Base-by-base conservation (phyloP, 1,284 basidiomycete species). In the Somion occarium region DNA sequence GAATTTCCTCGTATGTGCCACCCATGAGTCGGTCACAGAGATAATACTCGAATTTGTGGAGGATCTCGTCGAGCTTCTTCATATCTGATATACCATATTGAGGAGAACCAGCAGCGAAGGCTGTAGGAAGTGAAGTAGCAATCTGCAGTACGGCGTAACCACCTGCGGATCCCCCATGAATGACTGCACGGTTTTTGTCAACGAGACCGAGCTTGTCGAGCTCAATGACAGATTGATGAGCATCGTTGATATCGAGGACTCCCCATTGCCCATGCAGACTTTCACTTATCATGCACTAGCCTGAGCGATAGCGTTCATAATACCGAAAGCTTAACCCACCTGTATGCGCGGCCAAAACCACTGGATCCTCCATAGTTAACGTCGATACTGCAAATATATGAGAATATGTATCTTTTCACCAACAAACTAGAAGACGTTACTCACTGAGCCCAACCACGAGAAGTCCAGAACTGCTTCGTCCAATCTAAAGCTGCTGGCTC, bases 341-440 rank as follows among this genome's bases (percentile, higher is more conserved):
- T 71, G 55, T 82, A 87, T 44, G 67, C 65, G 3, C 82, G 73
- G 0, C 85, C 85, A 56, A 82, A 85, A 0, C 83, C 83, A 5
- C 79, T 80, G 3, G 80, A 84, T 1, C 87, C 87, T 3, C 84
- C 76, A 57, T 86, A 88, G 60, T 88, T 83, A 11, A 89, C 82
- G 51, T 80, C 78, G 2, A 38, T 25, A 48, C 42, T 51, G 34
- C 7, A 22, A 41, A 18, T 19, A 18, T 41, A 15, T 22, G 9
- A 41, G 13, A 41, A 22, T 18, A 7, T 39, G 38, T 38, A 20
- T 34, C 7, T 34, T 34, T 7, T 26, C 20, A 22, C 9, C 39
- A 19, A 13, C 18, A 49, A 9, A 20, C n/a, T n/a, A n/a, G n/a
- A n/a, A n/a, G n/a, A n/a, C n/a, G 18, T 1, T 20, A 38, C 73